These are phyloP conservation scores for Nicotiana knightiana DNA, from an alignment of 257 asterid species.

Conservation along the genomic window DNA sequence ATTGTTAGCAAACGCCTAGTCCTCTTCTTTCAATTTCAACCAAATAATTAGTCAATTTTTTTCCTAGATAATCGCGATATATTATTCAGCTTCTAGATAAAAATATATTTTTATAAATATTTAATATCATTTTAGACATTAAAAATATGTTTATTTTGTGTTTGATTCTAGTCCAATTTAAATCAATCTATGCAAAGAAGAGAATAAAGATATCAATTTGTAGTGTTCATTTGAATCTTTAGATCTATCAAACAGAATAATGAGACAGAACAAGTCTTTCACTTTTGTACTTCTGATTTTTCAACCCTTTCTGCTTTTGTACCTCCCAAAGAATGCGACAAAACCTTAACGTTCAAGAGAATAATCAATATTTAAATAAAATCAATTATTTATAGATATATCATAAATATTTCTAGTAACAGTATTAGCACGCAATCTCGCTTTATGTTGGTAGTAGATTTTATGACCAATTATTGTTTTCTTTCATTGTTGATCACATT, in stretches of 20 bases:
- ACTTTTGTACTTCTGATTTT: background rate
- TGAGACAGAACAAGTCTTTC: background rate
- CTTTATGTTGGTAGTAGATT: no score
- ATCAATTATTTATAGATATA: background rate
- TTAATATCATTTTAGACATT: no score
- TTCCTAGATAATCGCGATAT: no score
- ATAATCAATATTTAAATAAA: background rate
- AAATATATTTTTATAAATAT: no score
- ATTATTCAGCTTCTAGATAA: no score
- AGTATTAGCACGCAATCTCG: no score
- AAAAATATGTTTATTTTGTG: background rate
- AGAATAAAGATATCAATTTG: background rate
- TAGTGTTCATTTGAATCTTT: background rate
- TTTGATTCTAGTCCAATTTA: background rate
- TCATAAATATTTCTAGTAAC: no score
- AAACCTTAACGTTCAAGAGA: background rate
- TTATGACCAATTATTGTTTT: no score
- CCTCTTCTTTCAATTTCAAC: no score
- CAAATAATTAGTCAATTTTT: no score
- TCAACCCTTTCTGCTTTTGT: background rate
- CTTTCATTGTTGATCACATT: no score
- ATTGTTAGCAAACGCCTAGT: no score
- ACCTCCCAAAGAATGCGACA: background rate
- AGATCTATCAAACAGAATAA: conserved; percentile 4
- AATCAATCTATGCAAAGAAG: background rate